Percentiles rank a stretch among this genome's conserved stretches.
phyloP scores from a whole-genome alignment of 83 land plant genomes.

The Picea abies region DNA sequence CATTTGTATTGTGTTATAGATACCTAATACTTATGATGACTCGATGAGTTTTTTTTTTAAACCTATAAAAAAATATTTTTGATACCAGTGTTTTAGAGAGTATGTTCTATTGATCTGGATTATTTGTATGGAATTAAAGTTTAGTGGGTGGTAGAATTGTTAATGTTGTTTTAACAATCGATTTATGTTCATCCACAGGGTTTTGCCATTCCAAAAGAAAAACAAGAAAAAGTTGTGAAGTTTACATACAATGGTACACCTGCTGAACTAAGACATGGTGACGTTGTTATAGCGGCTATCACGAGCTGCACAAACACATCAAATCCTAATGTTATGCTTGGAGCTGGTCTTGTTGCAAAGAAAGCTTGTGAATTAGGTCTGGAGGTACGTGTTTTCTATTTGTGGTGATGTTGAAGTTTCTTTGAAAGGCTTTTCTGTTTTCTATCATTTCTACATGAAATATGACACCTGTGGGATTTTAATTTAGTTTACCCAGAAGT shows the following conservation, averaged over 20 bases:
- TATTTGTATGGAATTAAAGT: not conserved
- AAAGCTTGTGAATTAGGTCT: constrained; percentile 87
- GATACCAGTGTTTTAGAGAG: not conserved
- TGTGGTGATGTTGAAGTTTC: not conserved
- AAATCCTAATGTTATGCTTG: constrained; percentile 97
- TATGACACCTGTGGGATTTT: not conserved
- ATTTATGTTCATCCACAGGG: constrained; percentile 52
- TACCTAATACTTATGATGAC: no score
- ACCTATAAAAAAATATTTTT: not conserved
- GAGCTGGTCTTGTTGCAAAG: constrained; percentile 96
- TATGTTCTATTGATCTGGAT: not conserved
- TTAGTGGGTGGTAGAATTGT: not conserved
- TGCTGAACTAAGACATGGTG: constrained; percentile 91
- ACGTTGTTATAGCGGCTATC: constrained; percentile 97
- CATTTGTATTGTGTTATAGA: no score
- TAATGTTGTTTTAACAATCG: not conserved
- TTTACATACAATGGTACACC: constrained; percentile 83
- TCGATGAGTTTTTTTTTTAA: not conserved
- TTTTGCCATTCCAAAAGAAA: constrained; percentile 88
- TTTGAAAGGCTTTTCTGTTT: not conserved
- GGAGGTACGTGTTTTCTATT: constrained; percentile 47
- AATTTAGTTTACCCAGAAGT: not conserved
- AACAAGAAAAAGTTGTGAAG: constrained; percentile 66
- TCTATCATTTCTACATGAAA: not conserved
- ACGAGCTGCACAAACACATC: constrained; percentile 99